Percentiles rank a stretch among this genome's conserved stretches.
phyloP scores from a whole-genome alignment of 352 stramenopile species.

The Pythium pyrilobum region DNA sequence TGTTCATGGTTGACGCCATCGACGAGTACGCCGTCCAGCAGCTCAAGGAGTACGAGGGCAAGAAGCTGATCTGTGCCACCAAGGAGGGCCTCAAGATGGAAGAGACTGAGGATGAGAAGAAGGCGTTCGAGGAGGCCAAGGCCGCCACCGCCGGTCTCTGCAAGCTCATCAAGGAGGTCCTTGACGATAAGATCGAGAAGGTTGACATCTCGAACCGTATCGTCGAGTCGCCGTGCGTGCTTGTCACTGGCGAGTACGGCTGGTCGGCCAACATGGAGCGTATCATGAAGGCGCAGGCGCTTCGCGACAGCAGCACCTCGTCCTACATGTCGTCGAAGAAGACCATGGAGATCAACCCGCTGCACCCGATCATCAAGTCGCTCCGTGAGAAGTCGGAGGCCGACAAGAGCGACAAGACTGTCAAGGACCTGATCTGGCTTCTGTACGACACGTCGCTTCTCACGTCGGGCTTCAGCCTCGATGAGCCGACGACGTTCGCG shows the following conservation, averaged over 20 bases:
- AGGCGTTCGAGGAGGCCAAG: conserved; percentile 98
- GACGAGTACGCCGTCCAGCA: conserved; percentile 99
- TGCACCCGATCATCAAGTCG: conserved; percentile 98
- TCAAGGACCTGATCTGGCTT: conserved; percentile 99
- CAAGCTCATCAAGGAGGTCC: conserved; percentile 99
- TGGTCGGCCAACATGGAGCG: conserved; percentile 99
- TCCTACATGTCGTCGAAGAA: conserved; percentile 99
- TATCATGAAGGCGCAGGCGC: conserved; percentile 99
- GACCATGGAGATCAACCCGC: conserved; percentile 99
- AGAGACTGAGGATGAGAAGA: conserved; percentile 97
- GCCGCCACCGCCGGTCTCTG: conserved; percentile 95
- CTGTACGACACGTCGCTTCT: conserved; percentile 99
- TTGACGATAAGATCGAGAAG: conserved; percentile 99
- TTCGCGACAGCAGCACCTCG: conserved; percentile 96
- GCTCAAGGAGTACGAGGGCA: conserved; percentile 99
- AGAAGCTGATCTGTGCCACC: conserved; percentile 99
- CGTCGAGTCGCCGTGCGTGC: conserved; percentile 96
- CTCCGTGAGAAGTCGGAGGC: conserved; percentile 98
- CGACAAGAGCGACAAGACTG: conserved; percentile 99
- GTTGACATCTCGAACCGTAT: conserved; percentile 99
- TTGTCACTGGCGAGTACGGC: conserved; percentile 99
- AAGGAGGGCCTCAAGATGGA: conserved; percentile 97
- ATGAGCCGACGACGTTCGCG: conserved; percentile 98
- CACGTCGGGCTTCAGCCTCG: conserved; percentile 98
- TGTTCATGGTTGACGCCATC: conserved; percentile 99